A percentile compares a stretch with the other conserved stretches of the same genome.
Conservation (phyloP, 2,329 filamentous ascomycete species). For the Fusarium falciforme region DNA sequence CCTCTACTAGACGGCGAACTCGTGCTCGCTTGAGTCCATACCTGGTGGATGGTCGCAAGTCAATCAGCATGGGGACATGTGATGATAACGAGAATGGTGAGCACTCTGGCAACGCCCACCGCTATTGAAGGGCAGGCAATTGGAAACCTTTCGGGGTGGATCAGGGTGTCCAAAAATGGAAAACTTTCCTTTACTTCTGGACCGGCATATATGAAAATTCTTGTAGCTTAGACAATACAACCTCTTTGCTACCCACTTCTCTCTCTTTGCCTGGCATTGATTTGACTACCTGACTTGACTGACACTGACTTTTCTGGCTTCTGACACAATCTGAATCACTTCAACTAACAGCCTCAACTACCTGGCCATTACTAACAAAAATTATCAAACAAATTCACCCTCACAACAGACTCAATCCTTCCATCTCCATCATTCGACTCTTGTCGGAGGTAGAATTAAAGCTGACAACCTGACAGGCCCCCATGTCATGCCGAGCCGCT, state of each 20-base stretch:
- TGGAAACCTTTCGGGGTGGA: neutral
- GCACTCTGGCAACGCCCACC: constrained; percentile 28
- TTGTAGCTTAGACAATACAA: constrained; percentile 33
- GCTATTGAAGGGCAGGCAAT: constrained; percentile 31
- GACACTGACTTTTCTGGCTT: neutral
- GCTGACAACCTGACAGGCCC: constrained; percentile 3
- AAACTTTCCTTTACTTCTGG: constrained; percentile 28
- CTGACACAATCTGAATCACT: neutral
- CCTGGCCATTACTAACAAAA: neutral
- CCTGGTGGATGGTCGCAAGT: constrained; percentile 31
- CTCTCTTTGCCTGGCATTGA: neutral
- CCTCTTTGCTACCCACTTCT: constrained; percentile 28
- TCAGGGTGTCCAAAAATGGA: constrained; percentile 24
- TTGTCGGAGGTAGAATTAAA: constrained; percentile 11
- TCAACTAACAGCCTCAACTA: neutral
- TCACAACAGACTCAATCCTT: neutral
- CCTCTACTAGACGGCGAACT: constrained; percentile 38
- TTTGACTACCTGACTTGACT: neutral
- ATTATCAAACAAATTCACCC: neutral
- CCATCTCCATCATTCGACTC: neutral
- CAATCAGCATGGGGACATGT: constrained; percentile 23
- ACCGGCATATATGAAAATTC: constrained; percentile 23
- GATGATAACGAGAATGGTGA: constrained; percentile 37
- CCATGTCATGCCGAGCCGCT: constrained; percentile 21
- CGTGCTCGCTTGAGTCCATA: constrained; percentile 2